Base-by-base conservation (phyloP, 768 basidiomycete species). In the Infundibulicybe gibba region DNA sequence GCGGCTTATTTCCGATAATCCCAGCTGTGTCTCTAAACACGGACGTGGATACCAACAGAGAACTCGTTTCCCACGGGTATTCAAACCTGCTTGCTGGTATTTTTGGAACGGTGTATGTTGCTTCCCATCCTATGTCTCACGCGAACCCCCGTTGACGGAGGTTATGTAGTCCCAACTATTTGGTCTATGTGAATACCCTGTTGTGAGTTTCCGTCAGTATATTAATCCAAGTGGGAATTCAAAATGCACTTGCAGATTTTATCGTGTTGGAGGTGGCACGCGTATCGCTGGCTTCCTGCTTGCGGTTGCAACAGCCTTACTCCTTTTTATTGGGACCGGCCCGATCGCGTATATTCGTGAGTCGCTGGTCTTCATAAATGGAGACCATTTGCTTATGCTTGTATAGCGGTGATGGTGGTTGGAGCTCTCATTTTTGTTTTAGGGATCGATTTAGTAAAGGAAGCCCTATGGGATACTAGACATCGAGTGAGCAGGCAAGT, bases 391-490 rank as follows among this genome's bases (percentile, higher is more conserved):
- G 41, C 11, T 47, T 12, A 42, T 16, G 11, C 25, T 15, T 42
- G 39, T 43, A 12, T 50, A 94, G 92, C 93, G 47, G 85, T 97
- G 25, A 85, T 91, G 80, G 85, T 95, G 4, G 93, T 97, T 12
- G 85, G 86, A 1, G 85, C 92, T 2, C 72, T 99, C 46, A 97
- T 98, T 51, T 94, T 93, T 54, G 93, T 97, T 8, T 76, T 98
- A 31, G 97, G 94, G 0, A 79, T 97, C 43, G 95, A 98, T 54
- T 81, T 99, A 33, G 81, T 92, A 34, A 95, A 94, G 58, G 95
- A 97, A 64, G 94, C 97, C 0, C 62, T 97, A 8, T 98, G 94
- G 94, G 95, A 99, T 66, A 94, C 94, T 9, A 72, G 91, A 40
- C 79, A 90, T 66, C 83, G 94, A 13, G 91, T 91, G 16, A 93